These are phyloP conservation scores for Candolleomyces aberdarensis DNA, from an alignment of 768 basidiomycete genomes.

Conservation along the genomic window DNA sequence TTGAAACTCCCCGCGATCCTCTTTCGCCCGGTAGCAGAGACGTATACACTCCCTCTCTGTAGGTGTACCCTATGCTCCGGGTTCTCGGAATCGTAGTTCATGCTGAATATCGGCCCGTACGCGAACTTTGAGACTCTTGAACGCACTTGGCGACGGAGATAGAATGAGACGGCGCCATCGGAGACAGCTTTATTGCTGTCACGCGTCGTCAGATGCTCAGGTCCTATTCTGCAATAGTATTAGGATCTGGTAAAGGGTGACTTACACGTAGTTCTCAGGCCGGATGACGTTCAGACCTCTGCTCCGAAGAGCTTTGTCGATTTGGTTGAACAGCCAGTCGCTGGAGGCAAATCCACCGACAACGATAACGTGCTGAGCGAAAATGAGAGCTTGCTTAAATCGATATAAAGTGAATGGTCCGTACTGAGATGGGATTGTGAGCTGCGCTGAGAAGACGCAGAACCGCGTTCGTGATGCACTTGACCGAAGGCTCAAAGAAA, in stretches of 20 bases:
- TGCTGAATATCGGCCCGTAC: conserved; percentile 17
- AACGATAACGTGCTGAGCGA: conserved; percentile 23
- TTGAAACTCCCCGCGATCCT: conserved; percentile 6
- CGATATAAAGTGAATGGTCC: neutral
- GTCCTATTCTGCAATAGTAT: too few relatives aligned
- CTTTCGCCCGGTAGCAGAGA: conserved; percentile 8
- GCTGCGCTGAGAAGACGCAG: conserved; percentile 7
- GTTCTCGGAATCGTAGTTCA: conserved; percentile 10
- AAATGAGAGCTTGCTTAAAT: neutral
- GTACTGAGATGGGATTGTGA: conserved; percentile 10
- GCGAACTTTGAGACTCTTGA: conserved; percentile 20
- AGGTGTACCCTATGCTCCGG: conserved; percentile 12
- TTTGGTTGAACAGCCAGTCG: conserved; percentile 34
- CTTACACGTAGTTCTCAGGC: conserved; percentile 44
- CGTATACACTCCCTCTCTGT: neutral
- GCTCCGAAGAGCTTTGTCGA: conserved; percentile 27
- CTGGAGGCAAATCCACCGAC: conserved; percentile 47
- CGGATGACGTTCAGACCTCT: conserved; percentile 30
- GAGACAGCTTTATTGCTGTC: conserved; percentile 28
- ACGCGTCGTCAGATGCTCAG: neutral
- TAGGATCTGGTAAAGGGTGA: neutral
- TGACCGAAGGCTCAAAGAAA: conserved; percentile 18
- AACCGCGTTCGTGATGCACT: conserved; percentile 14
- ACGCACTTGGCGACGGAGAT: conserved; percentile 20
- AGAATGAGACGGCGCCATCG: conserved; percentile 25